Evolutionary conservation across 345 rosid species (phyloP).

Genomic region (Citrus reticulata): DNA sequence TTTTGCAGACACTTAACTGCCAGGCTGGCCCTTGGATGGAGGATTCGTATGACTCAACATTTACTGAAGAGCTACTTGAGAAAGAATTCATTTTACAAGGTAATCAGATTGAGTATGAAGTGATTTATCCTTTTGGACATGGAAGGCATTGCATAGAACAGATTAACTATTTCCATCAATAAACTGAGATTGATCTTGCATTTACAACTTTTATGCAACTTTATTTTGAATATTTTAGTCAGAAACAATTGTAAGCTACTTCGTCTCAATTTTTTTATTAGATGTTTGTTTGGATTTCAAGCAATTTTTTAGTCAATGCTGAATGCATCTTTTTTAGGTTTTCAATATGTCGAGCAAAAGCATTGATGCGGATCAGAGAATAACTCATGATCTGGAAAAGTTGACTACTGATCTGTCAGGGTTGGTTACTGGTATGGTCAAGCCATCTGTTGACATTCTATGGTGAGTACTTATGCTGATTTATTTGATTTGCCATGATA

Average conservation of each 20-base stretch:
- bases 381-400: constrained; percentile 92
- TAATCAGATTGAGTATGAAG: constrained; percentile 24
- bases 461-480: constrained; percentile 53
- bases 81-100: constrained; percentile 97
- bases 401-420: constrained; percentile 82
- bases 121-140: constrained; percentile 4
- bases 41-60: constrained; percentile 90
- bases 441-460: constrained; percentile 92
- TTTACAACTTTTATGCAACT: neutral
- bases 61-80: constrained; percentile 78
- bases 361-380: constrained; percentile 95
- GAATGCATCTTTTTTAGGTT: constrained; percentile 44
- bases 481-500: neutral
- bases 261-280: neutral
- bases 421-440: constrained; percentile 96
- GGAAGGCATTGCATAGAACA: neutral
- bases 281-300: neutral
- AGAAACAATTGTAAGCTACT: neutral
- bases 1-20: constrained; percentile 74
- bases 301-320: constrained; percentile 1
- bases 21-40: constrained; percentile 92
- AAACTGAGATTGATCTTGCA: neutral
- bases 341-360: constrained; percentile 83
- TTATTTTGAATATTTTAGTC: neutral
- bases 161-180: neutral